Evolutionary conservation across 176 grass and related monocot genomes (phyloP), one percentile per base, ranked within the genome.

Genomic region (Puccinellia tenuiflora): DNA sequence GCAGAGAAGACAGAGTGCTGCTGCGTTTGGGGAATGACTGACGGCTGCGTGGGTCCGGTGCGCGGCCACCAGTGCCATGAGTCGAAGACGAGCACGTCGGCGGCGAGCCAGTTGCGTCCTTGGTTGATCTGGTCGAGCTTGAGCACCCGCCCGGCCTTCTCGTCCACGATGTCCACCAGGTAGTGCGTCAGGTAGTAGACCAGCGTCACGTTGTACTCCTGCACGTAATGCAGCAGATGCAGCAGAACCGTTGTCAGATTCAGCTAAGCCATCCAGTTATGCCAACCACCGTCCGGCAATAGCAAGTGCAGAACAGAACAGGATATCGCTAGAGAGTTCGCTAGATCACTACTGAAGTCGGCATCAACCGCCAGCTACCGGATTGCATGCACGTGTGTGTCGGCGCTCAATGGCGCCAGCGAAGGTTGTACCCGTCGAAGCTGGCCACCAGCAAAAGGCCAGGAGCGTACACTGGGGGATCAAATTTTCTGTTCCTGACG

Each of bases 21-120:
- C 9, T 0, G 75, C 31, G 48, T 60, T 33, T 2, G 9, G 9
- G 53, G 13, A 11, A 7, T 3, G 45, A 30, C 80, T 78, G 10
- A 97, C 92, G 90, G 82, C 45, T 85, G 88, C 2, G 86, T 53
- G 0, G 78, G 65, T 3, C 96, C 96, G 10, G 76, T 59, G 51
- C 79, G 84, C n/a, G 92, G 75, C 95, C 96, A 98, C 96, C 96
- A 98, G 83, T 97, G 95, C 92, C 92, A 90, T 0, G 92, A 88
- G 84, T 97, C 91, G 92, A 97, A 97, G 86, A 98, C 84, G 68
- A 98, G 88, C 15, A 95, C 88, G 30, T 98, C 90, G 29, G 90
- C 88, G 45, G 17, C 76, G 40, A 89, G 81, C 96, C 96, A 98
- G 20, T 53, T 62, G 52, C 40, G 37, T 0, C 43, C 87, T 6